Conservation (phyloP, 2,329 filamentous ascomycete genomes). For the Ceratocystis alfenasii region DNA sequence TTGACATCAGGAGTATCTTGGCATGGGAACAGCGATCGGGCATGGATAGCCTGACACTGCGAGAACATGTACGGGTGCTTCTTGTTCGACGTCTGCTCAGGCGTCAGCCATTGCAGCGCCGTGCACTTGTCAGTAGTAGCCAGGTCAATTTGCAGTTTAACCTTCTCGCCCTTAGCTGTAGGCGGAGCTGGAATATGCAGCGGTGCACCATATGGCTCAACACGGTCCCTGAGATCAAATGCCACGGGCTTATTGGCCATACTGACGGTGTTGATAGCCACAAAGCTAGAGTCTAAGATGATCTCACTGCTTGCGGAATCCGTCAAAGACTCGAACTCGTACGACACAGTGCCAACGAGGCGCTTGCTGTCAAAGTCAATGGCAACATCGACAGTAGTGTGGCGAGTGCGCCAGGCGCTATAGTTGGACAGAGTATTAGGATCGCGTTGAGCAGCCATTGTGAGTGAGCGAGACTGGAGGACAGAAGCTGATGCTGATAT, state of each 20-base stretch:
- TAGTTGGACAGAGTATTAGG: slow-evolving; percentile 91
- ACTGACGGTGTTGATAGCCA: slow-evolving; percentile 60
- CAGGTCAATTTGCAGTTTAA: slow-evolving; percentile 53
- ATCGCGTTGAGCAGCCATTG: slow-evolving; percentile 43
- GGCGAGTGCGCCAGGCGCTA: slow-evolving; percentile 69
- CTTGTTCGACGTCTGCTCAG: slow-evolving; percentile 87
- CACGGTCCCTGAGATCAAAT: slow-evolving; percentile 58
- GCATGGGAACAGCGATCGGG: slow-evolving; percentile 85
- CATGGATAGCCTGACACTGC: slow-evolving; percentile 94
- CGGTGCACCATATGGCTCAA: slow-evolving; percentile 63
- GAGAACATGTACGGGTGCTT: slow-evolving; percentile 97
- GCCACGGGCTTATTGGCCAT: slow-evolving; percentile 50
- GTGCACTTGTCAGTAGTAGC: slow-evolving; percentile 81
- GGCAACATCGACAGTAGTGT: slow-evolving; percentile 69
- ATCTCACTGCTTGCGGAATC: slow-evolving; percentile 63
- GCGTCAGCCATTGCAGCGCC: slow-evolving; percentile 88
- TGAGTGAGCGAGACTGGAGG: slow-evolving; percentile 8
- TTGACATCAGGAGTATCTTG: slow-evolving; percentile 97
- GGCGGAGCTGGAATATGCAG: slow-evolving; percentile 52
- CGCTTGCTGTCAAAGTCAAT: slow-evolving; percentile 73
- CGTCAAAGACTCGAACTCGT: slow-evolving; percentile 66
- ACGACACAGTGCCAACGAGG: slow-evolving; percentile 62
- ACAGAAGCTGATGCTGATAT: not conserved
- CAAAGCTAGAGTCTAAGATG: slow-evolving; percentile 74
- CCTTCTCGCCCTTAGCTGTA: slow-evolving; percentile 38